Conservation (phyloP, 2,329 filamentous ascomycete genomes). For the Dichotomopilus funicola region DNA sequence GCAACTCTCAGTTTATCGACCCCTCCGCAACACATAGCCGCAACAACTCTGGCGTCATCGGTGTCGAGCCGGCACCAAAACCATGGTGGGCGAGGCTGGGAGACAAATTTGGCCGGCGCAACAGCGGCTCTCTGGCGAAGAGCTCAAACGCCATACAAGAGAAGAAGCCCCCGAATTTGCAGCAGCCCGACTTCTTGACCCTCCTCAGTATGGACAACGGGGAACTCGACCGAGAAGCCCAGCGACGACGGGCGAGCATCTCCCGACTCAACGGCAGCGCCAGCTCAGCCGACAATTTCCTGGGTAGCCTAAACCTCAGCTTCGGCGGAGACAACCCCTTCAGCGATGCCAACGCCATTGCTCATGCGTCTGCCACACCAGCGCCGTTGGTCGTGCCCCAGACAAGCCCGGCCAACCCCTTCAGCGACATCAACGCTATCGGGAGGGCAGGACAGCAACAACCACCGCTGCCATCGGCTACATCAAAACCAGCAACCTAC, state of each 20-base stretch:
- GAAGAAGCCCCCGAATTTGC: too few relatives aligned
- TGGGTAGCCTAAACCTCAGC: conserved; percentile 34
- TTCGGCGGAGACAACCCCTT: conserved; percentile 40
- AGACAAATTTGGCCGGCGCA: conserved; percentile 33
- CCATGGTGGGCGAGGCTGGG: conserved; percentile 43
- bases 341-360: conserved; percentile 40
- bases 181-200: conserved; percentile 37
- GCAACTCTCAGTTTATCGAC: conserved; percentile 47
- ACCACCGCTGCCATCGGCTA: conserved; percentile 13
- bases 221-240: conserved; percentile 34
- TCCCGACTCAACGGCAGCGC: conserved; percentile 29
- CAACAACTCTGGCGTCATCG: conserved; percentile 24
- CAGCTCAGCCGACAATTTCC: conserved; percentile 34
- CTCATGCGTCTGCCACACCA: conserved; percentile 35
- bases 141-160: not conserved
- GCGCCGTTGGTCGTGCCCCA: conserved; percentile 29
- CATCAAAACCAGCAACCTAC: conserved; percentile 35
- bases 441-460: conserved; percentile 9
- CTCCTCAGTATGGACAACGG: conserved; percentile 38
- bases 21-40: conserved; percentile 32
- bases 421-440: conserved; percentile 44
- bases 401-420: conserved; percentile 36
- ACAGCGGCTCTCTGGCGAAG: conserved; percentile 11
- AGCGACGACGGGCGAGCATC: conserved; percentile 29
- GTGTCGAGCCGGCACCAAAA: conserved; percentile 26